Conservation (phyloP, 768 basidiomycete species). For the Suillus luteus region DNA sequence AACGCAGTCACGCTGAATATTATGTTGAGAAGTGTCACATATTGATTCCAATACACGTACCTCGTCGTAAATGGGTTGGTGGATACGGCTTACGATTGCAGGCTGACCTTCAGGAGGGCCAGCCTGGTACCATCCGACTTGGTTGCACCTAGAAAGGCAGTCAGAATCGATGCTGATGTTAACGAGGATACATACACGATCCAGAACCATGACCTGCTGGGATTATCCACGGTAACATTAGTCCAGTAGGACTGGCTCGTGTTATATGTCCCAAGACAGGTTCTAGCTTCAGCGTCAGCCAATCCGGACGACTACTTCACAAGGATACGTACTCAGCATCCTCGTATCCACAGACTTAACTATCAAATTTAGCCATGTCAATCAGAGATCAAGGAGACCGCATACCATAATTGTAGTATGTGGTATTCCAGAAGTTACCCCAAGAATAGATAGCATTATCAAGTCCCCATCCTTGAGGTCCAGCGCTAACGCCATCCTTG, state of each 20-base stretch:
- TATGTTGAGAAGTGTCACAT: neutral
- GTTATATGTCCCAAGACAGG: constrained; percentile 47
- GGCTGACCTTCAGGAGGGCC: constrained; percentile 41
- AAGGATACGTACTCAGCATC: constrained; percentile 48
- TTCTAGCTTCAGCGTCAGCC: constrained; percentile 40
- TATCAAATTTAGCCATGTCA: constrained; percentile 2
- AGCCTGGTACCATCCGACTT: constrained; percentile 56
- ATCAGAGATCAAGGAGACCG: neutral
- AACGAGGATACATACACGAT: constrained; percentile 48
- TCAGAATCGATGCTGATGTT: neutral
- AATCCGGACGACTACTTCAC: neutral
- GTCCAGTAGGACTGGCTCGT: constrained; percentile 47
- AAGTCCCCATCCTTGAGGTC: constrained; percentile 58
- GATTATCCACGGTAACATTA: constrained; percentile 55
- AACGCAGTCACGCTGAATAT: constrained; percentile 61
- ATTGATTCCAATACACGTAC: constrained; percentile 14
- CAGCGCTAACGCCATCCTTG: constrained; percentile 43
- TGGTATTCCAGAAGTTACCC: constrained; percentile 57
- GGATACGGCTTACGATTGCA: constrained; percentile 35
- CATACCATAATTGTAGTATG: constrained; percentile 50
- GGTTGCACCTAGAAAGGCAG: constrained; percentile 53
- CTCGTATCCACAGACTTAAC: constrained; percentile 51
- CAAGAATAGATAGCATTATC: constrained; percentile 61
- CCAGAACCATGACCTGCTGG: constrained; percentile 69
- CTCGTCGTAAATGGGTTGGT: constrained; percentile 31